A percentile compares a stretch with the other conserved stretches of the same genome.
Evolutionary conservation across 2,329 filamentous ascomycete species (phyloP).

Genomic region (Plectosphaerella sp.): DNA sequence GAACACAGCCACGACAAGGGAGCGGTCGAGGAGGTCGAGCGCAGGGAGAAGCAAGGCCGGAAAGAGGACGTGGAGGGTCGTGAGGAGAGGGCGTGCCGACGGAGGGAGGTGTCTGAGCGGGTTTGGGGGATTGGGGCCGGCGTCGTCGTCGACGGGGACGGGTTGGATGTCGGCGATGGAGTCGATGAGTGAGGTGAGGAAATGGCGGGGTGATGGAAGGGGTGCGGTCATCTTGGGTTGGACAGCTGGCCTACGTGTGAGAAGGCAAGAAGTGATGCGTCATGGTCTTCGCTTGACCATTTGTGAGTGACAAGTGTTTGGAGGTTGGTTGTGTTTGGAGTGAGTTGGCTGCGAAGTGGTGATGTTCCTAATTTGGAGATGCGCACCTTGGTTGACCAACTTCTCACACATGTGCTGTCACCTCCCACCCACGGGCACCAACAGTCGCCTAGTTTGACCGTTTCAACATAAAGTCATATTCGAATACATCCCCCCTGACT

Average conservation of each 20-base stretch:
- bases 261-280: no score
- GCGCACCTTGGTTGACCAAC: no score
- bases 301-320: not conserved
- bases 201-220: constrained; percentile 33
- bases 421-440: no score
- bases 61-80: constrained; percentile 81
- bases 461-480: no score
- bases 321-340: not conserved
- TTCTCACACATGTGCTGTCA: no score
- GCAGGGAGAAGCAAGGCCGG: constrained; percentile 77
- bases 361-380: not conserved
- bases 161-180: not conserved
- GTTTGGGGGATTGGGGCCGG: constrained; percentile 9
- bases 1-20: constrained; percentile 59
- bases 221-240: constrained; percentile 3
- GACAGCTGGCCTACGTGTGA: not conserved
- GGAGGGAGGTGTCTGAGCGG: constrained; percentile 23
- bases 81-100: constrained; percentile 52
- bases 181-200: constrained; percentile 46
- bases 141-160: constrained; percentile 12
- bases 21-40: constrained; percentile 79
- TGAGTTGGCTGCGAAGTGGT: not conserved
- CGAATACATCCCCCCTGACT: not conserved
- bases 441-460: no score
- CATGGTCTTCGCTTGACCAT: not conserved